Evolutionary conservation across 139 green algal species (phyloP).

Genomic region (Spirogloea muscicola): DNA sequence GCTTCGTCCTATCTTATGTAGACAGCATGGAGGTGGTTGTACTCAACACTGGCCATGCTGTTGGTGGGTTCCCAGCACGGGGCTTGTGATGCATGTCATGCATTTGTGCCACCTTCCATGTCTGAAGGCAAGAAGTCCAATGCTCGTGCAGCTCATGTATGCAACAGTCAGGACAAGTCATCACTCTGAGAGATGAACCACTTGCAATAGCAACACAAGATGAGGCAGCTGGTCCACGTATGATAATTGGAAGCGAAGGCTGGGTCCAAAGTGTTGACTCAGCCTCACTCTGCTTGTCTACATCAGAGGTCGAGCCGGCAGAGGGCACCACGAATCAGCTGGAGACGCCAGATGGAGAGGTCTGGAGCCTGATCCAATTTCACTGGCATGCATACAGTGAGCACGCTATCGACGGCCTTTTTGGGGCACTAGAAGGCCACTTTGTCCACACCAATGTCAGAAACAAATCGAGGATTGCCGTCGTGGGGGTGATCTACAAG

Average conservation of each 20-base stretch:
- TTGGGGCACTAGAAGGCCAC: constrained; percentile 16
- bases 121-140: no score
- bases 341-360: neutral
- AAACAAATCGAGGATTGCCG: constrained; percentile 9
- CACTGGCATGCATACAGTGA: constrained; percentile 28
- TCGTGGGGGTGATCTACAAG: constrained; percentile 4
- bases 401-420: constrained; percentile 8
- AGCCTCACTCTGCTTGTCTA: neutral
- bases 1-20: constrained; percentile 4
- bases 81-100: neutral
- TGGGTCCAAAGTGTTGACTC: neutral
- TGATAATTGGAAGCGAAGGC: neutral
- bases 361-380: constrained; percentile 30
- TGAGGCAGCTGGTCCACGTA: neutral
- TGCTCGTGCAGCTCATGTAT: neutral
- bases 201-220: no score
- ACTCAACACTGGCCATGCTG: constrained; percentile 12
- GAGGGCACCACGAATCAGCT: neutral
- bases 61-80: neutral
- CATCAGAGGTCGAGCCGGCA: neutral
- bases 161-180: neutral
- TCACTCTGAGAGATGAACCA: no score
- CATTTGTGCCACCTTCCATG: neutral
- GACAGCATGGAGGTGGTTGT: constrained; percentile 2
- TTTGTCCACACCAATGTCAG: constrained; percentile 12